Evolutionary conservation across 805 yeast genomes (phyloP).

Genomic region (Torulaspora delbrueckii): DNA sequence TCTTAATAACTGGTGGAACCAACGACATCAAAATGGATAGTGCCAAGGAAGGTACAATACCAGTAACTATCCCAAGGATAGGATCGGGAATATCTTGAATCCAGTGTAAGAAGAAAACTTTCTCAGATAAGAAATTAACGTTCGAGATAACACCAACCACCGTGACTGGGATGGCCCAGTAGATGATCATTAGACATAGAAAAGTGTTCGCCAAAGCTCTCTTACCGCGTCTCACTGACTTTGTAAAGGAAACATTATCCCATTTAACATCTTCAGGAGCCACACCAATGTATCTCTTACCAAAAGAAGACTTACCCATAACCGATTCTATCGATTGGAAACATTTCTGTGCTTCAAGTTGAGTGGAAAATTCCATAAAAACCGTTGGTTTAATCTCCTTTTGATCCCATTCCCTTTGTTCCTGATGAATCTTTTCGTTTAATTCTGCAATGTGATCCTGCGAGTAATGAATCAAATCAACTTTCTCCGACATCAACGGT

Average conservation of each 20-base stretch:
- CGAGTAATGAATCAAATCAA: slow-evolving; percentile 73
- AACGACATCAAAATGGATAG: slow-evolving; percentile 79
- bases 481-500: slow-evolving; percentile 64
- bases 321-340: slow-evolving; percentile 70
- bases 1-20: slow-evolving; percentile 78
- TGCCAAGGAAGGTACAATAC: slow-evolving; percentile 76
- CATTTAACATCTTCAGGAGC: slow-evolving; percentile 83
- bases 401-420: slow-evolving; percentile 51
- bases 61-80: slow-evolving; percentile 79
- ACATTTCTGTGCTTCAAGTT: slow-evolving; percentile 83
- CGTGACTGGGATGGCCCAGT: slow-evolving; percentile 98
- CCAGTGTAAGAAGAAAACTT: slow-evolving; percentile 70
- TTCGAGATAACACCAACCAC: slow-evolving; percentile 93
- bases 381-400: slow-evolving; percentile 60
- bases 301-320: slow-evolving; percentile 40
- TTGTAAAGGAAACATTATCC: slow-evolving; percentile 62
- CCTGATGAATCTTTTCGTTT: slow-evolving; percentile 55
- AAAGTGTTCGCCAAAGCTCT: slow-evolving; percentile 56
- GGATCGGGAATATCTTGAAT: slow-evolving; percentile 65
- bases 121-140: slow-evolving; percentile 64
- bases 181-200: slow-evolving; percentile 63
- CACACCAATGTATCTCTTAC: slow-evolving; percentile 52
- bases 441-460: slow-evolving; percentile 62
- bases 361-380: slow-evolving; percentile 76
- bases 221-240: slow-evolving; percentile 53